phyloP scores from a whole-genome alignment of 2,329 filamentous ascomycete species.

The Domatiomyces catenatus region DNA sequence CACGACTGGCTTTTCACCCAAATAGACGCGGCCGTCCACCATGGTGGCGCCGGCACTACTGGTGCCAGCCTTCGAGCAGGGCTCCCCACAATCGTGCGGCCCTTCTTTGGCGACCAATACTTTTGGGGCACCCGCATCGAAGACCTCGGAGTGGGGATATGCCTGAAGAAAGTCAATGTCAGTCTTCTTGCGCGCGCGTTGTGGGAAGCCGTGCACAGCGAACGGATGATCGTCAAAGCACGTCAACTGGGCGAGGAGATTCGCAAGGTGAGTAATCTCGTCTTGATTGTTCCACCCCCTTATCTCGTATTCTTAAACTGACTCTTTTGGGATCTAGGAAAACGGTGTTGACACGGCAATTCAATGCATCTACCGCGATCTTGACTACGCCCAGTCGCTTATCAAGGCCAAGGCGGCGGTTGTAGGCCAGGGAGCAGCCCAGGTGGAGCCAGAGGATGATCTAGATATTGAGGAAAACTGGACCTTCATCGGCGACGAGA shows the following conservation, averaged over 20 bases:
- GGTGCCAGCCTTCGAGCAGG: constrained; percentile 83
- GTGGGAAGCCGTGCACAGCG: constrained; percentile 80
- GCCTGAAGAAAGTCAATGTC: constrained; percentile 78
- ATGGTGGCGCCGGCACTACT: constrained; percentile 88
- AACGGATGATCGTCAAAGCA: constrained; percentile 83
- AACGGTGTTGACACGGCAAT: constrained; percentile 82
- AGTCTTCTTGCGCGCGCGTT: constrained; percentile 69
- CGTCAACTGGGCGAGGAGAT: constrained; percentile 71
- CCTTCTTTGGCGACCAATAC: constrained; percentile 96
- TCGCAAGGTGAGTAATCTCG: constrained; percentile 47
- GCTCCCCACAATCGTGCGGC: constrained; percentile 83
- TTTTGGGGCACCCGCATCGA: constrained; percentile 87
- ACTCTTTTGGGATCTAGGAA: constrained; percentile 41
- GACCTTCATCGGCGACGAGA: constrained; percentile 66
- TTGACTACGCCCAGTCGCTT: constrained; percentile 78
- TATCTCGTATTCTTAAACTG: constrained; percentile 18
- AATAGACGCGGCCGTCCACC: constrained; percentile 86
- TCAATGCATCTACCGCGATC: constrained; percentile 81
- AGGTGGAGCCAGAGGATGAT: constrained; percentile 23
- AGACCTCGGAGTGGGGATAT: constrained; percentile 82
- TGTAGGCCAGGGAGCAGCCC: constrained; percentile 15
- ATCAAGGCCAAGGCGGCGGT: constrained; percentile 45
- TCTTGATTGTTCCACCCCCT: constrained; percentile 1
- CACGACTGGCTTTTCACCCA: constrained; percentile 95
- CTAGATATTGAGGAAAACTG: constrained; percentile 69